Conservation (phyloP, 805 yeast genomes). For the Wickerhamiella slavikovae region DNA sequence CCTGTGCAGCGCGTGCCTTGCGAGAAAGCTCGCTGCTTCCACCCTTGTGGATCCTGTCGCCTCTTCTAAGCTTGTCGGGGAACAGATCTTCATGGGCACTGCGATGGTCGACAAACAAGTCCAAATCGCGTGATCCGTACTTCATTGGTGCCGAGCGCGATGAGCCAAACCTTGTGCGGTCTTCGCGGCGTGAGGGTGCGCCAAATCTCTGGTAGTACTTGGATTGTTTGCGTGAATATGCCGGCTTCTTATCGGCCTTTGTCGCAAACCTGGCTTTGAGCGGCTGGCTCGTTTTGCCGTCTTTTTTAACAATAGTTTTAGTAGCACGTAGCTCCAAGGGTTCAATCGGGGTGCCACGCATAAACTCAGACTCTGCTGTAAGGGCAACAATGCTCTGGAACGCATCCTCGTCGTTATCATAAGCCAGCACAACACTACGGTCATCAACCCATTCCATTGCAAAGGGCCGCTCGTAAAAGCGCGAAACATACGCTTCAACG, state of each 20-base stretch:
- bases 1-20: conserved; percentile 4
- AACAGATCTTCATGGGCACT: conserved; percentile 10
- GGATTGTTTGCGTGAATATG: conserved; percentile 35
- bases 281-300: conserved; percentile 4
- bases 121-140: conserved; percentile 8
- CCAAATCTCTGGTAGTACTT: conserved; percentile 51
- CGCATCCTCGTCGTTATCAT: conserved; percentile 23
- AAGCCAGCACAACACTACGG: conserved; percentile 32
- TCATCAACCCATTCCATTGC: conserved; percentile 49
- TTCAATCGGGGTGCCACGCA: conserved; percentile 7
- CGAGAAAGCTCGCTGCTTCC: conserved; percentile 3
- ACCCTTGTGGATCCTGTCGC: background rate
- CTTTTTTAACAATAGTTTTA: conserved; percentile 18
- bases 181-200: conserved; percentile 30
- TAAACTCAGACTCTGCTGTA: conserved; percentile 16
- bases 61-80: conserved; percentile 6
- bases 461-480: conserved; percentile 20
- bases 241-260: conserved; percentile 33
- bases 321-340: conserved; percentile 12
- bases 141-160: conserved; percentile 11
- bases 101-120: conserved; percentile 4
- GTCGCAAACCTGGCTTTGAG: conserved; percentile 30
- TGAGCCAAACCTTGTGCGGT: conserved; percentile 11
- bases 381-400: conserved; percentile 20
- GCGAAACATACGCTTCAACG: conserved; percentile 33